Base-by-base conservation (phyloP, 257 asterid genomes). In the Solanum verrucosum region DNA sequence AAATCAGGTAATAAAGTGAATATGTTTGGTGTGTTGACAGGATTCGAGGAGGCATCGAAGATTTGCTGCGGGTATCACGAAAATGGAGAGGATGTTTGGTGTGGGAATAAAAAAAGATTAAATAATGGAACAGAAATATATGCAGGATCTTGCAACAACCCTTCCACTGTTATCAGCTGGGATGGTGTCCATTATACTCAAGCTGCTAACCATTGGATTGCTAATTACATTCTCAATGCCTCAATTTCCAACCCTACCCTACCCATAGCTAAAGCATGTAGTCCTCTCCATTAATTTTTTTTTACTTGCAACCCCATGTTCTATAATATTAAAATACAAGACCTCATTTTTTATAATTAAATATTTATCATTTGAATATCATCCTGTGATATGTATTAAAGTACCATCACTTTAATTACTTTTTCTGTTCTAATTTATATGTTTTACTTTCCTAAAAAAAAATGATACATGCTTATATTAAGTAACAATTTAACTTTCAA, bases 21-120 rank as follows among this genome's bases (percentile, higher is more conserved):
- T 27, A 70, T 27, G 20, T 25, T 67, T 70, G 37, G 38, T 46
- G 21, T 40, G 70, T 18, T 25, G 9, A 56, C 89, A 92, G 96
- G 96, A 88, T 93, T 92, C 49, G 52, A 65, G 86, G 88, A 90
- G 20, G 91, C 95, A 13, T 46, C 60, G 11, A 91, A 84, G 60
- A 88, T 92, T 42, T 93, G 96, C 67, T 93, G 95, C 23, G 94
- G 94, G 31, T 27, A 65, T 59, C 94, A 92, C 56, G 90, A 88
- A 83, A 88, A 38, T 1, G 31, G 52, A 9, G 79, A 87, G 34
- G 77, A 88, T 46, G 91, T 93, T 2, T 89, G 93, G 94, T 91
- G 95, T 23, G 94, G 95, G n/a, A 84, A 90, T 29, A 90, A 86
- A 83, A 56, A 23, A 11, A 56, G 40, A 37, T 33, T 78, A n/a